Evolutionary conservation across 2,329 filamentous ascomycete genomes (phyloP), one percentile per base, ranked within the genome.

Genomic region (Fusarium lateritium): DNA sequence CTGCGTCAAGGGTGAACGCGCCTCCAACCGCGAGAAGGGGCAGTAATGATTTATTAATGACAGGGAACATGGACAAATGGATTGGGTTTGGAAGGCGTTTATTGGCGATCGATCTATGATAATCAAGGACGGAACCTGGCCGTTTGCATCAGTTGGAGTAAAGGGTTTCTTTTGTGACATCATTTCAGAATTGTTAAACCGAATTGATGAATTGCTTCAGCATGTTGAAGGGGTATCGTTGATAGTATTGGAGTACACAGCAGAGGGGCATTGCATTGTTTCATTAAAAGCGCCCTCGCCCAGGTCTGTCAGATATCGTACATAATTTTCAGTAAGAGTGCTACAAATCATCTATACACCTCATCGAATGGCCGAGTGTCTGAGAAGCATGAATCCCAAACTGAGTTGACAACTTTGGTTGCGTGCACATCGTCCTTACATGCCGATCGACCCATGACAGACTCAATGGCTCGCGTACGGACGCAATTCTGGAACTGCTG

Each of bases 361-460:
- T 98, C 95, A 79, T 98, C 94, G 80, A 99, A 99, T 3, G 96
- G 96, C 76, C 96, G 86, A 6, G 95, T 98, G 80, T 99, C 96
- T 52, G 88, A 84, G 79, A 97, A 99, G 80, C 96, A 99, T 74
- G 94, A 98, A 72, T 97, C 94, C 94, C 95, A 99, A n/a, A 99
- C 96, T 80, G 97, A 91, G 80, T 98, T 96, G 60, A 99, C 94
- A 26, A 97, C 90, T 81, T 92, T 93, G 52, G 89, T 88, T 6
- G 96, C 96, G 72, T 98, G 93, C 15, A 90, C 89, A 74, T 97
- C 91, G 79, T 97, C 92, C 79, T 92, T 93, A 77, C 94, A 96
- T 46, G 86, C 85, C 17, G 94, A 94, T 65, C 96, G 86, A 34
- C 88, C 90, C 83, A 89, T 87, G 73, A 99, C 89, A 22, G 93